Evolutionary conservation across 208 protist genomes (phyloP), one percentile per base, ranked within the genome.

Genomic region (Leishmania turanica): DNA sequence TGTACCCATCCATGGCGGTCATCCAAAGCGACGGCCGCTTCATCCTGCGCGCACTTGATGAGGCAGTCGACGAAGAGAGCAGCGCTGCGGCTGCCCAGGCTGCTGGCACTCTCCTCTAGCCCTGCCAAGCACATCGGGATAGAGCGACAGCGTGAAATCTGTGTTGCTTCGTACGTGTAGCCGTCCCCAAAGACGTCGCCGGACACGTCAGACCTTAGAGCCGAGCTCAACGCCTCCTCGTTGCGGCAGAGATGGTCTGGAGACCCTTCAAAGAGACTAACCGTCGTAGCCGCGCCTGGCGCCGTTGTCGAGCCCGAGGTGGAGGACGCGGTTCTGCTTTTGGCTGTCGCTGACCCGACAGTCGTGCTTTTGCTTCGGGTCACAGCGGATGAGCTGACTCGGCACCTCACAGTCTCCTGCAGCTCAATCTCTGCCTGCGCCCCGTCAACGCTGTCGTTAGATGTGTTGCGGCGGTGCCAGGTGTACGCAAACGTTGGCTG

Each of bases 21-120:
- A 21, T 75, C 24, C 58, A 89, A 40, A 17, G 69, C 70, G 66
- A 89, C 31, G 21, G 62, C 69, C 9, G 83, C 83, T 40, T 89
- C 86, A 47, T 89, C 86, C n/a, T 78, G 83, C 21, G 80, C 60
- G 60, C 83, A 86, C 60, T 83, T 77, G 24, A 89, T 60, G 13
- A 89, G 70, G 40, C 83, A 84, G 51, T 89, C 83, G 17, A 80
- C 83, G 37, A 89, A 78, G 66, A 89, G 75, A 21, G 80, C 76
- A 0, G 83, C 60, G 47, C 69, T 89, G 66, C 75, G 70, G 58
- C 69, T 76, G 47, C 71, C 85, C 49, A 84, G 77, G 64, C 79
- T 69, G 37, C 42, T 56, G 19, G 45, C 0, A 27, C 37, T 31
- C 37, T 81, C 77, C 9, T 15, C 37, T 2, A 68, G 15, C 2